These are phyloP conservation scores for Mitragyna speciosa DNA, from an alignment of 257 asterid species.

Conservation along the genomic window DNA sequence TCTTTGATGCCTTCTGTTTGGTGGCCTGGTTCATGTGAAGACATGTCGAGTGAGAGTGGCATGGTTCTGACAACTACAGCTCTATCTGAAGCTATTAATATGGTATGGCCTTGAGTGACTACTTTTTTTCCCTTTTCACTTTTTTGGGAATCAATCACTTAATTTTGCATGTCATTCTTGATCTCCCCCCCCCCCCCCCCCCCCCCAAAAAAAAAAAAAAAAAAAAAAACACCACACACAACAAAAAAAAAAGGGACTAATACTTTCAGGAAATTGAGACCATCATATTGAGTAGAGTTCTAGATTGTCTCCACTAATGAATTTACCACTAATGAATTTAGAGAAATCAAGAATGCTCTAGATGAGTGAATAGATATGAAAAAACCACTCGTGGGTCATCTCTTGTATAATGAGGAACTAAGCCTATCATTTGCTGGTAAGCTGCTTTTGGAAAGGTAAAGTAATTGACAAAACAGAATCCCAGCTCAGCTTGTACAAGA, in stretches of 20 bases:
- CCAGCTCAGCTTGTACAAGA: too few species aligned
- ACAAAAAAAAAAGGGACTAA: background rate
- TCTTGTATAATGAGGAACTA: background rate
- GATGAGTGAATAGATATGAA: background rate
- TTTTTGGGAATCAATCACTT: background rate
- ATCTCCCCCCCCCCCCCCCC: too few species aligned
- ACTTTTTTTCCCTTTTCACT: conserved; percentile 1
- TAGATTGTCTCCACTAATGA: background rate
- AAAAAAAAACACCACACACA: too few species aligned
- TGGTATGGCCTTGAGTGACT: conserved; percentile 45
- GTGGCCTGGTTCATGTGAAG: conserved; percentile 96
- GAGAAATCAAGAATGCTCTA: background rate
- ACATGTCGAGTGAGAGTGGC: conserved; percentile 69
- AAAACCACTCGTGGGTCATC: background rate
- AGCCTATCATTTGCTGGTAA: background rate
- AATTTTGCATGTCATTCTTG: too few species aligned
- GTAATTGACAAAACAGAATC: too few species aligned
- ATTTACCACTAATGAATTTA: too few species aligned
- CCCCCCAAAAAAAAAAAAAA: too few species aligned
- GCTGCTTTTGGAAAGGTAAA: background rate
- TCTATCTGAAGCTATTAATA: conserved; percentile 73
- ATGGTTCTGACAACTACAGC: conserved; percentile 86
- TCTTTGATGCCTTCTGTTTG: conserved; percentile 87
- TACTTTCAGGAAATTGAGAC: background rate
- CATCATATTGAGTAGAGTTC: background rate